Conservation (phyloP, 2,329 filamentous ascomycete genomes). For the Stachybotrys elegans region DNA sequence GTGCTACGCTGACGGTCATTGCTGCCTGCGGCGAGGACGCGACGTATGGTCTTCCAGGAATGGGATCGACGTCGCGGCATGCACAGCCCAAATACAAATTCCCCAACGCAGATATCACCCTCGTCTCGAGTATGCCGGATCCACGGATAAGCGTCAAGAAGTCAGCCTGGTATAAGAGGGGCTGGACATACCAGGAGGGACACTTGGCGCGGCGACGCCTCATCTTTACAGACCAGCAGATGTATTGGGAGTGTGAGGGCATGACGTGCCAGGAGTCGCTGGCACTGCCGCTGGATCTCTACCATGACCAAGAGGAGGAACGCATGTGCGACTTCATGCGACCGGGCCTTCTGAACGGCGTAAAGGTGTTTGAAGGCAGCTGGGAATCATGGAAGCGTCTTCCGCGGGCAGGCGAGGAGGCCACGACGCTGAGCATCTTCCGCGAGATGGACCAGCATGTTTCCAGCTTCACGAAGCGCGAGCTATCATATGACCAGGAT, state of each 20-base stretch:
- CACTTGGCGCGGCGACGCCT: constrained; percentile 29
- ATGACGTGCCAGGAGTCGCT: constrained; percentile 31
- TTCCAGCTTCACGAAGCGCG: constrained; percentile 22
- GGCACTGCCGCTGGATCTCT: constrained; percentile 23
- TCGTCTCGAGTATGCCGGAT: constrained; percentile 26
- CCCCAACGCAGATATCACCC: constrained; percentile 22
- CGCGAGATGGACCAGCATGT: constrained; percentile 28
- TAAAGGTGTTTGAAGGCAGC: constrained; percentile 28
- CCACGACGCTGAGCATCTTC: constrained; percentile 30
- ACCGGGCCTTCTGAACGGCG: constrained; percentile 27
- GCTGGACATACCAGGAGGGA: constrained; percentile 35
- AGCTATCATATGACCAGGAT: constrained; percentile 24
- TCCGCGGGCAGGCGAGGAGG: constrained; percentile 18
- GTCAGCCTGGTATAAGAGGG: constrained; percentile 29
- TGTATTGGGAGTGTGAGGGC: constrained; percentile 34
- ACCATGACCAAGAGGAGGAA: constrained; percentile 25
- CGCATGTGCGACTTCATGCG: constrained; percentile 30
- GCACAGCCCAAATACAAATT: constrained; percentile 26
- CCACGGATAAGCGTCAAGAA: constrained; percentile 21
- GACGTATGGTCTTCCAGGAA: constrained; percentile 27
- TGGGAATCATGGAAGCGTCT: constrained; percentile 30
- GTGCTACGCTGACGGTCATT: constrained; percentile 30
- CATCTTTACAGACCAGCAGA: constrained; percentile 32
- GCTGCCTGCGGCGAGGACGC: constrained; percentile 29
- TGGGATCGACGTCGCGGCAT: constrained; percentile 20